Conservation (phyloP, 768 basidiomycete genomes). For the Collybia sp. region DNA sequence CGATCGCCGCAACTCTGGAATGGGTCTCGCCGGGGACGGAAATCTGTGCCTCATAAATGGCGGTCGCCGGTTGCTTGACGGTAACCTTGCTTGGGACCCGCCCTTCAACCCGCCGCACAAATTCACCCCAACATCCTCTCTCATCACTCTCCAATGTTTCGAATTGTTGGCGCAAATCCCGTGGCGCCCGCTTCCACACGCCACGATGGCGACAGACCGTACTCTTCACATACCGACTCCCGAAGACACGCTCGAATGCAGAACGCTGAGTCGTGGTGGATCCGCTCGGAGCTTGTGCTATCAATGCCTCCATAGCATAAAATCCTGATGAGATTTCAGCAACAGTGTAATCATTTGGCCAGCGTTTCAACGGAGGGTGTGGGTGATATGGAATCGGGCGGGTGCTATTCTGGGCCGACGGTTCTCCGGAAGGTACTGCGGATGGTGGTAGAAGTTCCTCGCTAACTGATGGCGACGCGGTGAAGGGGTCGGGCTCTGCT, state of each 20-base stretch:
- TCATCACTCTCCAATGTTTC: conserved; percentile 52
- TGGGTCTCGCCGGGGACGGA: too few species aligned
- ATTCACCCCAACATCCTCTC: conserved; percentile 64
- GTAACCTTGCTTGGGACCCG: conserved; percentile 26
- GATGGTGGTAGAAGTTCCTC: conserved; percentile 1
- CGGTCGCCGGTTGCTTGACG: too few species aligned
- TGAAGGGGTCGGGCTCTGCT: too few species aligned
- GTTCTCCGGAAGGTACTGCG: conserved; percentile 10
- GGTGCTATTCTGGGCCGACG: conserved; percentile 8
- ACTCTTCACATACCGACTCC: conserved; percentile 67
- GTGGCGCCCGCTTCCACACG: conserved; percentile 56
- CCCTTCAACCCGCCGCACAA: conserved; percentile 59
- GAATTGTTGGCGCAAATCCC: conserved; percentile 41
- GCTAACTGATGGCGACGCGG: background rate
- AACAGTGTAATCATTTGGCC: conserved; percentile 76
- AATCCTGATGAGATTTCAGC: conserved; percentile 61
- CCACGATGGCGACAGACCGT: conserved; percentile 71
- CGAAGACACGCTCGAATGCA: conserved; percentile 69
- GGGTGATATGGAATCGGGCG: conserved; percentile 45
- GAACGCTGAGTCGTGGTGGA: conserved; percentile 54
- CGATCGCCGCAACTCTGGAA: too few species aligned
- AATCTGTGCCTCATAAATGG: too few species aligned
- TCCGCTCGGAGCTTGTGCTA: conserved; percentile 27
- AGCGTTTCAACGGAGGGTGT: conserved; percentile 63
- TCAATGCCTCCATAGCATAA: conserved; percentile 41